Conservation (phyloP, 768 basidiomycete genomes). For the Tulasnella sp. region DNA sequence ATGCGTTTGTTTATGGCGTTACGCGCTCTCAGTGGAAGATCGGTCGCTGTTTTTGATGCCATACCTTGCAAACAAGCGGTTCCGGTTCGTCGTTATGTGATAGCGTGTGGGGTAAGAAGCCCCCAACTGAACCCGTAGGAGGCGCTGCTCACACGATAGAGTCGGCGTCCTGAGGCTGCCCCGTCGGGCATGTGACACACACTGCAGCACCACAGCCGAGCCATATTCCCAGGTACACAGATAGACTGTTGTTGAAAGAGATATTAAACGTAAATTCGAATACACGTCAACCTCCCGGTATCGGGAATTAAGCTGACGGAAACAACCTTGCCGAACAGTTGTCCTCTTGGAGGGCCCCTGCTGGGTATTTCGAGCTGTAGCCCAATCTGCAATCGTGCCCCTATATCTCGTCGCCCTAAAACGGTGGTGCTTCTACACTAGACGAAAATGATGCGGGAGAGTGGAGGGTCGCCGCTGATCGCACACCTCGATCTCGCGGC, state of each 20-base stretch:
- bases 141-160: conserved; percentile 1
- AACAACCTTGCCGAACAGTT: not conserved
- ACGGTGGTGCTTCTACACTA: not conserved
- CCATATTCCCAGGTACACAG: not conserved
- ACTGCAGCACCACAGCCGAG: not conserved
- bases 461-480: not conserved
- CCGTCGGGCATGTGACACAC: not conserved
- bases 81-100: not conserved
- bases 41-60: not conserved
- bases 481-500: not conserved
- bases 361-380: not conserved
- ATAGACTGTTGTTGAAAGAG: not conserved
- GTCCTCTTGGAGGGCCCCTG: not conserved
- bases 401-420: not conserved
- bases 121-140: not conserved
- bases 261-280: not conserved
- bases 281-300: not conserved
- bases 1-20: not conserved
- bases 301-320: conserved; percentile 4
- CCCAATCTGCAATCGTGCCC: not conserved
- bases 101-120: not conserved
- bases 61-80: not conserved
- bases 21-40: not conserved
- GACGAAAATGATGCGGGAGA: not conserved
- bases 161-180: not conserved